Conservation (phyloP, 2,329 filamentous ascomycete genomes). For the Pestalotiopsis sp. region DNA sequence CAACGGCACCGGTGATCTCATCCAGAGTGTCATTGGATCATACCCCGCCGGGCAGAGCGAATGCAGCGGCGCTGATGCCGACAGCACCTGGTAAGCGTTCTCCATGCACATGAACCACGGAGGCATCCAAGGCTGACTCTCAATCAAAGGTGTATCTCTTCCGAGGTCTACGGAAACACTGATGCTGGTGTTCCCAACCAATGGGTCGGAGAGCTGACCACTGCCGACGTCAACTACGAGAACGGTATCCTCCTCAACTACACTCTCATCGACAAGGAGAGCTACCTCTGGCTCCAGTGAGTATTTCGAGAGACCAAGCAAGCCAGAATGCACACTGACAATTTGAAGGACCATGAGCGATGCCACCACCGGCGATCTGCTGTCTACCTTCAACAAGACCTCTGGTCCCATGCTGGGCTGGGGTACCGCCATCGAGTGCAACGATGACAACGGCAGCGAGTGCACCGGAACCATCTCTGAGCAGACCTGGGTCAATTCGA, state of each 20-base stretch:
- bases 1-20: conserved; percentile 28
- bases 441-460: conserved; percentile 13
- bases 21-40: conserved; percentile 19
- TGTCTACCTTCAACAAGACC: conserved; percentile 24
- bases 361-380: conserved; percentile 21
- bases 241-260: conserved; percentile 29
- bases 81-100: conserved; percentile 15
- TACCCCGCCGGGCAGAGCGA: conserved; percentile 25
- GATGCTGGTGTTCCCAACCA: conserved; percentile 19
- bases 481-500: conserved; percentile 19
- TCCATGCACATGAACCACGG: background rate
- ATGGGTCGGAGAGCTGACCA: conserved; percentile 24
- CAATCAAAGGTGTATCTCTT: conserved; percentile 25
- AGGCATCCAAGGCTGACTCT: background rate
- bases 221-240: conserved; percentile 22
- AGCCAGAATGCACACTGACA: background rate
- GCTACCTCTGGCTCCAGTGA: conserved; percentile 26
- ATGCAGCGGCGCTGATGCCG: conserved; percentile 23
- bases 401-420: conserved; percentile 26
- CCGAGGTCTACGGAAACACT: conserved; percentile 28
- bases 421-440: conserved; percentile 21
- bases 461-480: conserved; percentile 17
- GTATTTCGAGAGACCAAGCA: background rate
- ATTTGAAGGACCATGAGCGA: conserved; percentile 9
- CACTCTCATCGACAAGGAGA: conserved; percentile 25